Evolutionary conservation across 345 rosid genomes (phyloP).

Genomic region (Angophora floribunda): DNA sequence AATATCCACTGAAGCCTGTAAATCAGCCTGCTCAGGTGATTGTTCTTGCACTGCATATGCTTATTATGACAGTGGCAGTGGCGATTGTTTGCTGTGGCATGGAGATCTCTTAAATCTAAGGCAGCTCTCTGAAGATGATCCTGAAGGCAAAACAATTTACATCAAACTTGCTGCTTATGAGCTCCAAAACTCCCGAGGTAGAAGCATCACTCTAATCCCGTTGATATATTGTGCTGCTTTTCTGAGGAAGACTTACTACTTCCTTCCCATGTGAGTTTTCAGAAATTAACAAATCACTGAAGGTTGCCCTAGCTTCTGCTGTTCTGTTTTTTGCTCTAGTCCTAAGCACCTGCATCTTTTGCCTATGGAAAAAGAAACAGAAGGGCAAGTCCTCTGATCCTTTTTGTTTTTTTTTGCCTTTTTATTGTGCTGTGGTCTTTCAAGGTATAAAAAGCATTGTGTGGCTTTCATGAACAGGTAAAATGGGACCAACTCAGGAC

Average conservation of each 20-base stretch:
- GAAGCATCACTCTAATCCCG: neutral
- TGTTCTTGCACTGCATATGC: slow-evolving; percentile 6
- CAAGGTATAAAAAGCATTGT: rapidly evolving
- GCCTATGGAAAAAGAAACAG: neutral
- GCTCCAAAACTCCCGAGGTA: neutral
- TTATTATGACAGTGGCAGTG: neutral
- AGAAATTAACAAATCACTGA: neutral
- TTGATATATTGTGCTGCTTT: neutral
- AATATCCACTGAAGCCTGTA: neutral
- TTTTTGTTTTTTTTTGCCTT: neutral
- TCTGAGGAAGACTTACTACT: neutral
- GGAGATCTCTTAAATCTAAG: neutral
- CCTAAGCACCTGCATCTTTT: neutral
- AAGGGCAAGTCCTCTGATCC: neutral
- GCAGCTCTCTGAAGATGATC: neutral
- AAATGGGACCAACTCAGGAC: neutral
- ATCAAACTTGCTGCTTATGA: slow-evolving; percentile 3
- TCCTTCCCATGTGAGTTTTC: neutral
- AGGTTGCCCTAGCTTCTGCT: neutral
- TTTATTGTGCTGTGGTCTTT: rapidly evolving
- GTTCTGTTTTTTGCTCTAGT: neutral
- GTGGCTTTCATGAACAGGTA: neutral
- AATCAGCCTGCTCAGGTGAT: neutral
- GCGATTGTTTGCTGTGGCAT: neutral
- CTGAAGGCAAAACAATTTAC: neutral